Base-by-base conservation (phyloP, 257 asterid genomes). In the Salvia miltiorrhiza region DNA sequence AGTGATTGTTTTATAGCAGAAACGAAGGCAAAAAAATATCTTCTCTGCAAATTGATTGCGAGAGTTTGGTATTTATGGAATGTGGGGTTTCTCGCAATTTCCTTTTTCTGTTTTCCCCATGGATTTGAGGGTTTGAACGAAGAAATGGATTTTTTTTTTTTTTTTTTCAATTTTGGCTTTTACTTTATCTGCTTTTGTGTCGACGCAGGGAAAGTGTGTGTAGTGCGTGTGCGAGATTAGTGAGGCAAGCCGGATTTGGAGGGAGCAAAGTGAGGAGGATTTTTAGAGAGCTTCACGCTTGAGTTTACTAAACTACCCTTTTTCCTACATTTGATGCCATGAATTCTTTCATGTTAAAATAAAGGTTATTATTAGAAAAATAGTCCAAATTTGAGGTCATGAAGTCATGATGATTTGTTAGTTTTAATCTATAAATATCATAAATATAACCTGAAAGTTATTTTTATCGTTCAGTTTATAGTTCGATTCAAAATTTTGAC, bases 11-110 rank as follows among this genome's bases (percentile, higher is more conserved):
- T 45, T 44, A n/a, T 44, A 44, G 44, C 52, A 56, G 57, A 19
- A 62, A 4, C 32, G 6, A 17, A 3, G 8, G 17, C 10, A 33
- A 45, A 47, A 20, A 45, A 45, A 48, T 35, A 37, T 48, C 21
- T 58, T 7, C 4, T 5, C 17, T 37, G 62, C n/a, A 3, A 32
- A 28, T 56, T 55, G 78, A 60, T 61, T 30, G 67, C 3, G 50
- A 48, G 73, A 48, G 63, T 37, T 48, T 59, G 70, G 59, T n/a
- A n/a, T 48, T 48, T 17, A 45, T 57, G 55, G 73, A 58, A 74
- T 17, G 63, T 66, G 78, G 66, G 66, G 53, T 50, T 24, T 26
- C 45, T 47, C 10, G 45, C 52, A 73, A 48, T 20, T 41, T 52
- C 5, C 9, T 0, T 24, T 13, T 24, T 4, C 9, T 8, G 14